Conservation (phyloP, 2,329 filamentous ascomycete genomes). For the Fusarium ramigenum region DNA sequence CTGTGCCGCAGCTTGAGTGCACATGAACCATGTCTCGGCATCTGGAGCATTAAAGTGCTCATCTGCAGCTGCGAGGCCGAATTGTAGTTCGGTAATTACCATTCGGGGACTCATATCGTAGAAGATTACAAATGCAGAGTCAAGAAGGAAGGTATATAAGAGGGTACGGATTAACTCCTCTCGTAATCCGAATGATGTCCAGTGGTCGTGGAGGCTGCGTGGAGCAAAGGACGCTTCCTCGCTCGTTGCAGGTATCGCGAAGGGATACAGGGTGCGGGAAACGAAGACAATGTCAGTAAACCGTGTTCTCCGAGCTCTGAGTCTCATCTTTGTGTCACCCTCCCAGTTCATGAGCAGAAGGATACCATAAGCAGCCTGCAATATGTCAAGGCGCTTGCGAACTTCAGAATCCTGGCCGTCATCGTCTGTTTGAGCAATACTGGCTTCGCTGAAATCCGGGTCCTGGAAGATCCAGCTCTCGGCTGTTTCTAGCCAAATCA, state of each 20-base stretch:
- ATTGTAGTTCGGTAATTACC: slow-evolving; percentile 7
- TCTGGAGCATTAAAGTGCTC: slow-evolving; percentile 4
- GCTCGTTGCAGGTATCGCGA: background rate
- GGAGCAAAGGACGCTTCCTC: background rate
- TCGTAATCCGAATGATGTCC: background rate
- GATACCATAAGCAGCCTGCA: background rate
- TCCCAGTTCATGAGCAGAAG: background rate
- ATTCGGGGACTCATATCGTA: slow-evolving; percentile 18
- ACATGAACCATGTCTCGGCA: background rate
- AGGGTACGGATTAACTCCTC: slow-evolving; percentile 25
- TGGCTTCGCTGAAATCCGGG: background rate
- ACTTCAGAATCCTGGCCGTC: background rate
- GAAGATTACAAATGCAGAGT: slow-evolving; percentile 27
- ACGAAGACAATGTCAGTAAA: background rate
- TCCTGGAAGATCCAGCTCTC: slow-evolving; percentile 15
- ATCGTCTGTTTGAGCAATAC: background rate
- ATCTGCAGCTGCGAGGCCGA: slow-evolving; percentile 6
- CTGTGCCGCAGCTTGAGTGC: background rate
- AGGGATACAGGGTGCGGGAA: background rate
- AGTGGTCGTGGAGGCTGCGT: background rate
- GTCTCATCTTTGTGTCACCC: background rate
- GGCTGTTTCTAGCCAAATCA: background rate
- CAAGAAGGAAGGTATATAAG: slow-evolving; percentile 16
- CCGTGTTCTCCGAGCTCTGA: background rate
- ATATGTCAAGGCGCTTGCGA: background rate